A percentile compares a stretch with the other conserved stretches of the same genome.
These are phyloP conservation scores for Poa pratensis DNA, from an alignment of 176 grass and related monocot genomes.

Conservation along the genomic window DNA sequence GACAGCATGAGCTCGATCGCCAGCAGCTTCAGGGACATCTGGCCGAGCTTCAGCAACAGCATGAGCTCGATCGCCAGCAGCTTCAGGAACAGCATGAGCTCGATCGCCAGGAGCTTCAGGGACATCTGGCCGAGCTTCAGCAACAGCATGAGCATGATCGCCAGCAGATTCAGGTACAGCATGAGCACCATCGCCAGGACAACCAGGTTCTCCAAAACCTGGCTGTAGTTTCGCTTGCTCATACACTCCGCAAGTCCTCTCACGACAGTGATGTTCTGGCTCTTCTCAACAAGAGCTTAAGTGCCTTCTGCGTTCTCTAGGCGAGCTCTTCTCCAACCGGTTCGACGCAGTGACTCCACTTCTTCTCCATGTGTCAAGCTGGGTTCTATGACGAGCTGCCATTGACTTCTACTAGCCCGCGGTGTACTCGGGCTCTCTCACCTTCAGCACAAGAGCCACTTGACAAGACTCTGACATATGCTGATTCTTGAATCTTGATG, in stretches of 20 bases:
- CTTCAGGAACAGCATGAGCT: not conserved
- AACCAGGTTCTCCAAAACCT: conserved; percentile 10
- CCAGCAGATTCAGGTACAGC: not conserved
- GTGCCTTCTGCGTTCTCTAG: not conserved
- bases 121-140: conserved; percentile 1
- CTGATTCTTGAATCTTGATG: conserved; percentile 3
- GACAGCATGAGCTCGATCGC: no score
- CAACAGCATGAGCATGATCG: not conserved
- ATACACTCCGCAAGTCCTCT: not conserved
- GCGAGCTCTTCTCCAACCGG: not conserved
- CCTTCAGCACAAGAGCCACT: conserved; percentile 11
- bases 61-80: no score
- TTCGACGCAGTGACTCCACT: not conserved
- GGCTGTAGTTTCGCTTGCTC: not conserved
- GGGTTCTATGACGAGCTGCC: not conserved
- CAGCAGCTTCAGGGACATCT: no score
- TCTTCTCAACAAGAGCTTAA: not conserved
- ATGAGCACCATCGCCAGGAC: not conserved
- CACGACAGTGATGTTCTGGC: not conserved
- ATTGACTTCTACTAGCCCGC: not conserved
- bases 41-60: no score
- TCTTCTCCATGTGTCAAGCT: not conserved
- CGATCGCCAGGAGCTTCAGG: not conserved
- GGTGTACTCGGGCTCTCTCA: not conserved
- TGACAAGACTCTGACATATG: not conserved